Base-by-base conservation (phyloP, 306 rosid species). In the Cicer cuneatum region DNA sequence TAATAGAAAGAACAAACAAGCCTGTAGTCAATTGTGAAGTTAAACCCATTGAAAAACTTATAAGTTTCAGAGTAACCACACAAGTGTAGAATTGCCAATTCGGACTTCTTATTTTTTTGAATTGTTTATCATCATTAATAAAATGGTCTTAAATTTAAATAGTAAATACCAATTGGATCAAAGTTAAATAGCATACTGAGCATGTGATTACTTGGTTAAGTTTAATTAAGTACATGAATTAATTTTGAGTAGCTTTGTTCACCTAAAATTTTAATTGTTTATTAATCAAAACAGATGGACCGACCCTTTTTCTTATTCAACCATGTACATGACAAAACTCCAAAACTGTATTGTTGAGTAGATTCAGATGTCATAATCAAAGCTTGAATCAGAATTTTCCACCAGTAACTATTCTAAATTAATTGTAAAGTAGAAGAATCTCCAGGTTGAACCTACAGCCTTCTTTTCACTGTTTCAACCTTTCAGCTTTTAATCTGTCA, bases 351-450 rank as follows among this genome's bases (percentile, higher is more conserved):
- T 52, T 52, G 11, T 58, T 58, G 68, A 46, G 49, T 43, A 60
- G 48, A 33, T 73, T 61, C 61, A 60, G 49, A 38, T n/a, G 61
- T 35, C 14, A 21, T 60, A 13, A 74, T 48, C 37, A 71, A 78
- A 48, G 58, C 48, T 11, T 60, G 71, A n/a, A 60, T 64, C 24
- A 46, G 64, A 78, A 69, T 19, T 48, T 40, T 7, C 77, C 66
- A 24, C 54, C 47, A 14, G 15, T 78, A 66, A 61, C 16, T 61
- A 53, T 72, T 71, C 52, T 24, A 72, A 71, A 71, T 12, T 33
- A 65, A 52, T 51, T 42, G 66, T 7, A 59, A 51, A 56, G 54
- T 40, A 65, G 54, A 72, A 72, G 74, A 46, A 79, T 42, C 21
- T 73, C 35, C 74, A 38, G 38, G 54, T 72, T 56, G 64, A 57